Conservation (phyloP, 108 stramenopile species). For the Cyclotella choctawhatcheeana region DNA sequence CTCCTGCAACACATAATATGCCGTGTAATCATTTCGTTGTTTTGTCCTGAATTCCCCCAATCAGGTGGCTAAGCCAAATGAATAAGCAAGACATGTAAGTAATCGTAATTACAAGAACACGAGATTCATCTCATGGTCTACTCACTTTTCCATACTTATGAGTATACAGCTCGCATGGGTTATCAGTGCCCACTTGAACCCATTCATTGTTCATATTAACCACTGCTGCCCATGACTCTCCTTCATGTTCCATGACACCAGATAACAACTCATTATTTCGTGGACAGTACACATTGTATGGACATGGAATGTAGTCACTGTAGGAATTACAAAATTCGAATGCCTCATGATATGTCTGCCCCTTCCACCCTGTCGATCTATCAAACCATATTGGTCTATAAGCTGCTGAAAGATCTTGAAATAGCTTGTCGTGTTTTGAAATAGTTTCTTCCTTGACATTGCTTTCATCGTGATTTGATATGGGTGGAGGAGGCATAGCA, state of each 20-base stretch:
- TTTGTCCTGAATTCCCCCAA: background rate
- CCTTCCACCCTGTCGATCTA: slow-evolving; percentile 35
- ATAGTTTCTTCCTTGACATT: too few species aligned
- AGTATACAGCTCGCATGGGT: slow-evolving; percentile 38
- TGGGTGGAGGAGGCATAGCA: background rate
- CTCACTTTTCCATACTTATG: slow-evolving; percentile 10
- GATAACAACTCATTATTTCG: slow-evolving; percentile 9
- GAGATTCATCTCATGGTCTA: too few species aligned
- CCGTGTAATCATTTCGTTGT: background rate
- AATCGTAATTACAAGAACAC: too few species aligned
- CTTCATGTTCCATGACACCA: slow-evolving; percentile 35
- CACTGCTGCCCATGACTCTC: slow-evolving; percentile 47
- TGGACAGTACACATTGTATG: slow-evolving; percentile 44
- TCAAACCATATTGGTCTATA: slow-evolving; percentile 44
- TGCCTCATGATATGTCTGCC: slow-evolving; percentile 27
- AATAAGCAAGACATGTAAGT: too few species aligned
- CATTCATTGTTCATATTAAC: slow-evolving; percentile 45
- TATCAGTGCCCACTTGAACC: slow-evolving; percentile 41
- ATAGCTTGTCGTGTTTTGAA: slow-evolving; percentile 23
- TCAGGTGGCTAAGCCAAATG: too few species aligned
- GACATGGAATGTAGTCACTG: slow-evolving; percentile 24
- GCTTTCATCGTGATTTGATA: slow-evolving; percentile 13
- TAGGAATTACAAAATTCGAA: slow-evolving; percentile 20
- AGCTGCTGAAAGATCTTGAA: slow-evolving; percentile 24
- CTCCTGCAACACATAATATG: slow-evolving; percentile 49